phyloP scores from a whole-genome alignment of 352 stramenopile genomes.

The Pythium oligandrum region DNA sequence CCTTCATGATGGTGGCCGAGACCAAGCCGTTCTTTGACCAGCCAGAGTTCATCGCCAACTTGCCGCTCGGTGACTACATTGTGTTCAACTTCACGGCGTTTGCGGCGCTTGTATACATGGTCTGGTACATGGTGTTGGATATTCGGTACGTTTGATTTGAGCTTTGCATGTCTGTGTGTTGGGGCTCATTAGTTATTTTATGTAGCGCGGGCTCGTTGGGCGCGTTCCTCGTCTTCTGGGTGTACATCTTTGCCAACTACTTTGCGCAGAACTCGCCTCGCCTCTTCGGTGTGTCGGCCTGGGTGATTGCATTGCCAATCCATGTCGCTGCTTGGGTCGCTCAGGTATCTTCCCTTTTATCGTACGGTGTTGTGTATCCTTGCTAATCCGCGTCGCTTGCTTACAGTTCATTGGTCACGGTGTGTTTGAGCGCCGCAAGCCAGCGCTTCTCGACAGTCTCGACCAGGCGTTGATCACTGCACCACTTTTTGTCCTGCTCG shows the following conservation, averaged over 20 bases:
- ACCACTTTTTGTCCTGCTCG: constrained; percentile 84
- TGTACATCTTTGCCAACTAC: constrained; percentile 59
- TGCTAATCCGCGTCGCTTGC: too few species aligned
- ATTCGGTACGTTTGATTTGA: constrained; percentile 22
- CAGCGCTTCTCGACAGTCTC: constrained; percentile 79
- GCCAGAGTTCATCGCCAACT: constrained; percentile 15
- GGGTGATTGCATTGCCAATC: constrained; percentile 48
- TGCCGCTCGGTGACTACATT: constrained; percentile 46
- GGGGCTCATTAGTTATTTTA: neutral
- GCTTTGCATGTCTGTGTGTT: neutral
- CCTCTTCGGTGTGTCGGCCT: constrained; percentile 31
- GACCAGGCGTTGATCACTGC: constrained; percentile 79
- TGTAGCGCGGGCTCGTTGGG: constrained; percentile 44
- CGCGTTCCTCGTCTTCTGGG: constrained; percentile 40
- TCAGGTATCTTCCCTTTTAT: too few species aligned
- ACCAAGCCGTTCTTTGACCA: constrained; percentile 25
- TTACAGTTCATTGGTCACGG: constrained; percentile 81
- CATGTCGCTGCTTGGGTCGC: constrained; percentile 62
- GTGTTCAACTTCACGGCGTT: constrained; percentile 60
- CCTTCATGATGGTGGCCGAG: constrained; percentile 53
- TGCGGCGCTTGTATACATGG: constrained; percentile 54
- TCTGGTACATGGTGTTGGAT: constrained; percentile 77
- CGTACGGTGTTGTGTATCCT: too few species aligned
- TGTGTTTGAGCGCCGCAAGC: constrained; percentile 82
- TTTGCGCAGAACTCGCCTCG: constrained; percentile 31